Percentiles rank a stretch among this genome's conserved stretches.
Conservation (phyloP, 176 grass and related monocot genomes). For the Calamus simplicifolius region DNA sequence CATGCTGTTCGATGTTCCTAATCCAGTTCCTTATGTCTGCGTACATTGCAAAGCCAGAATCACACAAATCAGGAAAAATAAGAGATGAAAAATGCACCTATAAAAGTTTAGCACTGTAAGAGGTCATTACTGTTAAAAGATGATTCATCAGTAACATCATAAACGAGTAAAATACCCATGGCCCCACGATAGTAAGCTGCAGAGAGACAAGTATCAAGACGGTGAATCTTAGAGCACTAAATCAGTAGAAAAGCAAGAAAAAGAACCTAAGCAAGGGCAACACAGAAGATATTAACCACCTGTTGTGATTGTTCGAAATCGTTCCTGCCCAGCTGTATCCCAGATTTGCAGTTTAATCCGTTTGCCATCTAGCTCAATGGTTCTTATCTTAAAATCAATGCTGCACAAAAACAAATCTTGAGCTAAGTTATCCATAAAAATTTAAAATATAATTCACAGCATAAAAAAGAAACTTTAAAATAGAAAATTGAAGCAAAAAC, state of each 20-base stretch:
- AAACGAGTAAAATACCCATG: conserved; percentile 37
- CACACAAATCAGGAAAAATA: background rate
- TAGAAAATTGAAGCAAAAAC: too few species aligned
- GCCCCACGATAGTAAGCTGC: conserved; percentile 37
- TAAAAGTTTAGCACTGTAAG: background rate
- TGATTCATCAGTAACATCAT: conserved; percentile 33
- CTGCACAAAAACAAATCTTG: conserved; percentile 3
- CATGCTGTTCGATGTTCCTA: conserved; percentile 33
- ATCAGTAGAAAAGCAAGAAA: conserved; percentile 2
- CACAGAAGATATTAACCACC: conserved; percentile 1
- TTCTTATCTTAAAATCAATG: conserved; percentile 35
- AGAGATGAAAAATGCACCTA: background rate
- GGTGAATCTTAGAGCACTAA: background rate
- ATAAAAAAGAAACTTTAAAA: background rate
- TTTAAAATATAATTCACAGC: background rate
- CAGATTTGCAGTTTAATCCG: conserved; percentile 31
- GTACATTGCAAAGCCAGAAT: conserved; percentile 2
- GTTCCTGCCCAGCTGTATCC: conserved; percentile 28
- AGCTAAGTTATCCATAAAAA: background rate
- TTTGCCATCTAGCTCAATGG: conserved; percentile 21
- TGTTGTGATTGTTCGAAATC: conserved; percentile 26
- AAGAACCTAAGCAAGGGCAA: background rate
- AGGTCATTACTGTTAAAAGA: conserved; percentile 29
- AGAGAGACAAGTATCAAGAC: background rate
- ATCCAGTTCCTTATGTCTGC: conserved; percentile 41